Conservation (phyloP, 1,139 yeast species). For the Kluyveromyces sp. region DNA sequence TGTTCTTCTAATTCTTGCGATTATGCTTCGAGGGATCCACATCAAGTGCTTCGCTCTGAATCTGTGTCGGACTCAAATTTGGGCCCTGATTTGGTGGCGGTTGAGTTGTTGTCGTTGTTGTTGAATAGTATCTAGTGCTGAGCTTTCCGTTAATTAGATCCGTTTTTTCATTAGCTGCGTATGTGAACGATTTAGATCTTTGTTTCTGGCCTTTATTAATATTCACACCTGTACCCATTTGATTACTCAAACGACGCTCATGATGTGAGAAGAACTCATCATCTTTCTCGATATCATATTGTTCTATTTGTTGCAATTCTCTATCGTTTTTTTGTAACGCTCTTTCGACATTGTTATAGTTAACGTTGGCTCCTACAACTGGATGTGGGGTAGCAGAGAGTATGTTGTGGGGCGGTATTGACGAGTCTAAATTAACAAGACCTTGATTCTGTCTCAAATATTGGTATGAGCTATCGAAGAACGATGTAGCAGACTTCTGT, state of each 20-base stretch:
- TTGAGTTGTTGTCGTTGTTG: conserved; percentile 4
- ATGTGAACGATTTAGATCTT: conserved; percentile 10
- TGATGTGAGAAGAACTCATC: conserved; percentile 1
- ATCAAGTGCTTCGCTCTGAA: neutral
- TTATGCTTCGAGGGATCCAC: neutral
- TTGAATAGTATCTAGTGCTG: conserved; percentile 17
- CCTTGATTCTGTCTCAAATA: conserved; percentile 25
- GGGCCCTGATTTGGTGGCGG: neutral
- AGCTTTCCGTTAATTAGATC: conserved; percentile 13
- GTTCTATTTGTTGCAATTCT: neutral
- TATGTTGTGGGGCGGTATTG: conserved; percentile 13
- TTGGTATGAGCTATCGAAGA: conserved; percentile 27
- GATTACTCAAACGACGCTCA: neutral
- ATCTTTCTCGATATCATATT: conserved; percentile 1
- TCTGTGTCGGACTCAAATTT: neutral
- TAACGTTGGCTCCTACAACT: conserved; percentile 23
- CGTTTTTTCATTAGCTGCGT: conserved; percentile 9
- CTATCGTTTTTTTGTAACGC: conserved; percentile 10
- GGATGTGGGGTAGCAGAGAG: conserved; percentile 19
- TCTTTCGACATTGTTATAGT: conserved; percentile 20
- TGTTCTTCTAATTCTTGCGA: neutral
- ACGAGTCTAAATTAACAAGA: conserved; percentile 18
- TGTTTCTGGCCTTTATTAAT: conserved; percentile 3
- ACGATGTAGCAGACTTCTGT: conserved; percentile 21
- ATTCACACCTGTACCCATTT: conserved; percentile 3